Evolutionary conservation across 75 land plant species (phyloP), one percentile per base, ranked within the genome.

Genomic region (Selaginella tamariscina): DNA sequence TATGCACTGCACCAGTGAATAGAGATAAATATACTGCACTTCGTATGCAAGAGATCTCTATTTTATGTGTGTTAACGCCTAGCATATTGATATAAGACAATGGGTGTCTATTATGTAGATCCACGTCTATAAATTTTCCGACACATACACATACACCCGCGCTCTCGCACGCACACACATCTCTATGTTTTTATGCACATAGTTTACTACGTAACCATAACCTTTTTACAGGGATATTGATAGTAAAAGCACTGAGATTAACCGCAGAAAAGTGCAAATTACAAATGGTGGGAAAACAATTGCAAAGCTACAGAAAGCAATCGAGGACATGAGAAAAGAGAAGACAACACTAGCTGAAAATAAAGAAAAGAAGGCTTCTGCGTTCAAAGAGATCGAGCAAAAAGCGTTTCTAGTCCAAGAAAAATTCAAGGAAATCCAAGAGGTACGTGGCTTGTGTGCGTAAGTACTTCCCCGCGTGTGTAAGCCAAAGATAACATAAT

Each of bases 341-440:
- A 84, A 74, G 65, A 89, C 81, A 55, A 74, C 70, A 33, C 21
- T 73, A 22, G 9, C 33, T 24, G 74, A 76, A 33, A 89, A 86
- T 55, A 84, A 82, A 71, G 83, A 82, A 65, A 84, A 76, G 29
- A 67, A 74, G 69, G 30, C 65, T 30, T 68, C 72, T 21, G 56
- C 27, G 0, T 86, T 86, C 63, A 89, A 93, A 70, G 87, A 86
- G 27, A 79, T 84, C 31, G 90, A 89, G 67, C 64, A 80, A 56
- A 88, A 89, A 73, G 98, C 98, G 22, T 80, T 86, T 72, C 32
- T 68, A 0, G 84, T 86, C 33, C 83, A 93, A 72, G 95, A 93
- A 70, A 78, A 86, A 44, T 89, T 77, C 77, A 84, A 79, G 33
- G 78, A 77, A 30, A 83, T 82, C 2, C 84, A 84, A 74, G 80